These are phyloP conservation scores for Aspergillus costaricaensis DNA, from an alignment of 2,329 filamentous ascomycete genomes.

Conservation along the genomic window DNA sequence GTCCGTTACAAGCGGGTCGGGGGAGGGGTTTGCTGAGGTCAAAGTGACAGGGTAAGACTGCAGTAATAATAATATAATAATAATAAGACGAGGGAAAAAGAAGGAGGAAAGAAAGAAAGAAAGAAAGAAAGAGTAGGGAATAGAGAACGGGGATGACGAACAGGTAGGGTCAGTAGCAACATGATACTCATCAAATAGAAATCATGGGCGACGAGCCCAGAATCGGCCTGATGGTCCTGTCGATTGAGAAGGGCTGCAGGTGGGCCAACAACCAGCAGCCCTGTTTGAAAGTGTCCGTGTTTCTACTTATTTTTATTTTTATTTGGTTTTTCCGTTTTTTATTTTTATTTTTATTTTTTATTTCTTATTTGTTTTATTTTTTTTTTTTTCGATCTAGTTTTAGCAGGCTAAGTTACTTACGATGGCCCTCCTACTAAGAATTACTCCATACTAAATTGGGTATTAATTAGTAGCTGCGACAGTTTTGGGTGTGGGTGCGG, in stretches of 20 bases:
- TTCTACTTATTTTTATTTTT: constrained; percentile 6
- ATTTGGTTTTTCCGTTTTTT: constrained; percentile 3
- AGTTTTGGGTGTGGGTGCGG: constrained; percentile 10
- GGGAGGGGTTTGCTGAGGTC: constrained; percentile 22
- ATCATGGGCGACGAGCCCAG: constrained; percentile 16
- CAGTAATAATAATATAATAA: constrained; percentile 9
- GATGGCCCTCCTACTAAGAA: background rate
- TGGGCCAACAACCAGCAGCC: constrained; percentile 18
- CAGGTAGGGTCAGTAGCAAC: constrained; percentile 3
- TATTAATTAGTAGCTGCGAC: background rate
- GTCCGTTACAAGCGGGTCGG: constrained; percentile 23
- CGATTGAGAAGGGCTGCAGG: constrained; percentile 20
- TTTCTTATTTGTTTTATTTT: no score
- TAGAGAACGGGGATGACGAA: constrained; percentile 7
- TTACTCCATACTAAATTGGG: background rate
- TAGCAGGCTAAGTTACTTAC: no score
- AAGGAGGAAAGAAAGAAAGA: background rate
- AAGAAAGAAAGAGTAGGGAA: background rate
- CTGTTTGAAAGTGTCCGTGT: constrained; percentile 13
- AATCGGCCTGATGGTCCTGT: constrained; percentile 18
- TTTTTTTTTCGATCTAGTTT: no score
- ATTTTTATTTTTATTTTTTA: background rate
- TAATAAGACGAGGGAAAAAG: background rate
- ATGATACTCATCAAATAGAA: constrained; percentile 17
- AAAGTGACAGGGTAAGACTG: constrained; percentile 17